Evolutionary conservation across 1,139 yeast species (phyloP).

Genomic region (Geotrichum aggregatum): DNA sequence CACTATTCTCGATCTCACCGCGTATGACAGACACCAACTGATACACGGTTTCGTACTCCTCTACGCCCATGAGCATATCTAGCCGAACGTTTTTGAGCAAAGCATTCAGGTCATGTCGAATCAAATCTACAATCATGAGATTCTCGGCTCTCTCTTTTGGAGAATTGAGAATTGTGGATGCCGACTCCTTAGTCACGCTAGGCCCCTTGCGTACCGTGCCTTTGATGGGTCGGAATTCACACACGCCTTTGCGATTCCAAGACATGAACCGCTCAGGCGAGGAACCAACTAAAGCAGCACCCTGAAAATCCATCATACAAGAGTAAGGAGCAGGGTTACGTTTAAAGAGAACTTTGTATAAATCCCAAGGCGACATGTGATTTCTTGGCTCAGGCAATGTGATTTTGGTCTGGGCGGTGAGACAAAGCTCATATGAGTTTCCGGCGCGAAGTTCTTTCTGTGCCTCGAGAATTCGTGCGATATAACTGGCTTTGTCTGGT

Average conservation of each 20-base stretch:
- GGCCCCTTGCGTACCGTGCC: slow-evolving; percentile 80
- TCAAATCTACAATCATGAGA: slow-evolving; percentile 92
- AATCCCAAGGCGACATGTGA: slow-evolving; percentile 58
- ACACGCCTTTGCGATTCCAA: slow-evolving; percentile 53
- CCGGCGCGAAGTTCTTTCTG: slow-evolving; percentile 72
- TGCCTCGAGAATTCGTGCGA: slow-evolving; percentile 55
- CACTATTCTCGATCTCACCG: slow-evolving; percentile 48
- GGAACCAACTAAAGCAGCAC: slow-evolving; percentile 67
- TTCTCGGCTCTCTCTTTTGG: slow-evolving; percentile 96
- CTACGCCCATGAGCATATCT: slow-evolving; percentile 80
- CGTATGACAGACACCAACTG: slow-evolving; percentile 87
- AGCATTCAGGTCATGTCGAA: slow-evolving; percentile 82
- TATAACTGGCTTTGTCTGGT: slow-evolving; percentile 57
- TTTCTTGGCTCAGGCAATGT: slow-evolving; percentile 33
- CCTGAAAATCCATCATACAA: slow-evolving; percentile 68
- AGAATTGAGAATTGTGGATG: slow-evolving; percentile 63
- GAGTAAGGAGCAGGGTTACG: slow-evolving; percentile 93
- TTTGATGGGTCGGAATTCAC: slow-evolving; percentile 89
- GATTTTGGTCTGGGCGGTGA: slow-evolving; percentile 74
- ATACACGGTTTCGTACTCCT: slow-evolving; percentile 85
- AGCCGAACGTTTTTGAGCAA: slow-evolving; percentile 66
- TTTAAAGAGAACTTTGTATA: slow-evolving; percentile 65
- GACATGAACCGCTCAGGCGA: slow-evolving; percentile 91
- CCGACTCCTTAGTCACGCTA: slow-evolving; percentile 46
- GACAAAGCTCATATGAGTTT: slow-evolving; percentile 89